Evolutionary conservation across 495 filamentous ascomycete species (phyloP), one percentile per base, ranked within the genome.

Genomic region (Collariella sp.): DNA sequence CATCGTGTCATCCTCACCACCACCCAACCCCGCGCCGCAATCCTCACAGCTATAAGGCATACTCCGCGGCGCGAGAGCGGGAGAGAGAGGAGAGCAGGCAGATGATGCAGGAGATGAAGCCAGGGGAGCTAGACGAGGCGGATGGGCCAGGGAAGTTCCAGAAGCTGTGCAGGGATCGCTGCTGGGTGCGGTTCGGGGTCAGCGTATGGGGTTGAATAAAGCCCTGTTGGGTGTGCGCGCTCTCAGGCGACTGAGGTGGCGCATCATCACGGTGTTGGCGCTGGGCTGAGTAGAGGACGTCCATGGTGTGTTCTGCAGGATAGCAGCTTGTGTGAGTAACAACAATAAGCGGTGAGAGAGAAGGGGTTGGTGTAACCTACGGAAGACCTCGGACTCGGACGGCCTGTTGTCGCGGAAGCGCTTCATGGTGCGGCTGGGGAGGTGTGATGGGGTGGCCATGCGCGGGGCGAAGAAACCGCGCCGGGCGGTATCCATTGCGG

Each of bases 321-420:
- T 35, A 29, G 2, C 5, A 11, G 24, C n/a, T 7, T 5, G 38
- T 24, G 40, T 54, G 22, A 54, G 50, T n/a, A n/a, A n/a, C n/a
- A n/a, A n/a, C 46, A 55, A 61, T n/a, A 57, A 16, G 45, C 18
- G 6, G 24, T 15, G 29, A 40, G 15, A 13, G 7, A 40, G 35
- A 20, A n/a, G 33, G 33, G 40, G 15, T 2, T 43, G 31, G 40
- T 23, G n/a, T 29, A 46, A 66, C 75, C 65, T 68, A 77, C 75
- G 66, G 50, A 77, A 69, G 15, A 78, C 68, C 52, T 74, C 67
- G 12, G 65, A 56, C 38, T 77, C 72, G 9, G 75, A 70, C n/a
- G 75, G 75, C 11, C 75, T 63, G 57, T 68, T 75, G 64, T 76
- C 66, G 38, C 75, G 75, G 45, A 72, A 70, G 26, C 75, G 73